These are phyloP conservation scores for Aureobasidium sp. DNA, from an alignment of 2,329 filamentous ascomycete species.

Conservation along the genomic window DNA sequence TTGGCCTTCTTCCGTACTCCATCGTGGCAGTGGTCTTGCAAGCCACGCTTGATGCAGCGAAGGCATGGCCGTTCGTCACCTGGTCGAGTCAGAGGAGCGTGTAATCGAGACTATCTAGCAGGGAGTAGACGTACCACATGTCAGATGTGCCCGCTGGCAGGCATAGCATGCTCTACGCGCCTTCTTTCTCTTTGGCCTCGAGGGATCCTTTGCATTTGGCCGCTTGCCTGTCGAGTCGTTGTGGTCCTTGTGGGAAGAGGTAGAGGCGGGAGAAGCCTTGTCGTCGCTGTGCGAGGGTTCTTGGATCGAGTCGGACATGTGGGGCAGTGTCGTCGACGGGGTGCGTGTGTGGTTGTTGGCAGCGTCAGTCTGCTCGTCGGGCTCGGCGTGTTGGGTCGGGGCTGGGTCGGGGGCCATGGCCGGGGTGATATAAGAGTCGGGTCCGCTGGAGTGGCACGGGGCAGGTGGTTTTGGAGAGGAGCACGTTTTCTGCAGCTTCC, in stretches of 20 bases:
- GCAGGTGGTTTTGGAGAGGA: not conserved
- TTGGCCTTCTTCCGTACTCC: conserved; percentile 98
- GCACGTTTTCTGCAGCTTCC: conserved; percentile 13
- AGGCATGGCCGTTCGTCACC: conserved; percentile 93
- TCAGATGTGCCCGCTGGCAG: conserved; percentile 93
- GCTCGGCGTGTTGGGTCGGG: not conserved
- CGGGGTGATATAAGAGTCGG: not conserved
- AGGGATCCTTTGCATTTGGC: conserved; percentile 71
- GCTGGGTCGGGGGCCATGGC: conserved; percentile 22
- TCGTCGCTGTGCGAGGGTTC: conserved; percentile 32
- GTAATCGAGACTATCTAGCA: not conserved
- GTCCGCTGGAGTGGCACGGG: conserved; percentile 5
- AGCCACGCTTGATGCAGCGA: conserved; percentile 84
- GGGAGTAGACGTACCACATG: conserved; percentile 71
- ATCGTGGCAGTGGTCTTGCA: conserved; percentile 87
- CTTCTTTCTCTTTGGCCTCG: conserved; percentile 87
- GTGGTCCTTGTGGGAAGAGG: conserved; percentile 19
- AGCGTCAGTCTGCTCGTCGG: not conserved
- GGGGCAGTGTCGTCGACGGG: conserved; percentile 8
- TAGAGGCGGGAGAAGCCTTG: conserved; percentile 26
- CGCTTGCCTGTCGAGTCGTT: conserved; percentile 25
- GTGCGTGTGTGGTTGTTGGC: not conserved
- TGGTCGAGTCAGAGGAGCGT: not conserved
- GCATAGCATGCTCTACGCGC: conserved; percentile 91
- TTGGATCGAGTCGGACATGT: conserved; percentile 36